Evolutionary conservation across 495 filamentous ascomycete genomes (phyloP).

Genomic region (Aspergillus incahuasiensis): DNA sequence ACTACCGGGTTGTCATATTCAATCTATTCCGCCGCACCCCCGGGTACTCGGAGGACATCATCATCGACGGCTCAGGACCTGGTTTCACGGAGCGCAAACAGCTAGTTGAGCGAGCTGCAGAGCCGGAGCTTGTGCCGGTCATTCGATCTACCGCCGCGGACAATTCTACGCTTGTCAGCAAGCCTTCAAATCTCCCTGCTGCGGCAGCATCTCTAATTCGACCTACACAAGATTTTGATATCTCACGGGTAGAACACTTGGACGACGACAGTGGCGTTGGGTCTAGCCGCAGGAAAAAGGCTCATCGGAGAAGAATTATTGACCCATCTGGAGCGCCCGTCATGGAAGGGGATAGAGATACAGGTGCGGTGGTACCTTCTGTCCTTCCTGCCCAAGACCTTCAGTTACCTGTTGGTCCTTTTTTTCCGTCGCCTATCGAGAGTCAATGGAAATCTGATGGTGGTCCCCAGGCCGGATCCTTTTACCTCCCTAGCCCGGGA

Average conservation of each 20-base stretch:
- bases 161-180: conserved; percentile 59
- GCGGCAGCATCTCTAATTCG: conserved; percentile 2
- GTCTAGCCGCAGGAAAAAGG: conserved; percentile 46
- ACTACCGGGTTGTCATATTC: conserved; percentile 86
- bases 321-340: conserved; percentile 67
- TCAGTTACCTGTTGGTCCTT: conserved; percentile 27
- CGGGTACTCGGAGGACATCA: conserved; percentile 84
- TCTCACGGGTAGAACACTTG: neutral
- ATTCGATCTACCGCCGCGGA: conserved; percentile 59
- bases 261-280: conserved; percentile 28
- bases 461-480: conserved; percentile 28
- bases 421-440: conserved; percentile 28
- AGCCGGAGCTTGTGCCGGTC: conserved; percentile 69
- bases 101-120: conserved; percentile 74
- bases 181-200: conserved; percentile 26
- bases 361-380: conserved; percentile 28
- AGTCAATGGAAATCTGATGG: conserved; percentile 36
- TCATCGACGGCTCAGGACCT: conserved; percentile 79
- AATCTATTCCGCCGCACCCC: conserved; percentile 93
- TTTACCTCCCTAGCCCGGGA: conserved; percentile 23
- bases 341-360: conserved; percentile 30
- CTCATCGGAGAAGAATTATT: conserved; percentile 69
- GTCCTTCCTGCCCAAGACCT: conserved; percentile 30
- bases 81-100: conserved; percentile 77
- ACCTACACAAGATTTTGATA: conserved; percentile 5